Conservation (phyloP, 2,329 filamentous ascomycete species). For the Simplicillium aogashimaense region DNA sequence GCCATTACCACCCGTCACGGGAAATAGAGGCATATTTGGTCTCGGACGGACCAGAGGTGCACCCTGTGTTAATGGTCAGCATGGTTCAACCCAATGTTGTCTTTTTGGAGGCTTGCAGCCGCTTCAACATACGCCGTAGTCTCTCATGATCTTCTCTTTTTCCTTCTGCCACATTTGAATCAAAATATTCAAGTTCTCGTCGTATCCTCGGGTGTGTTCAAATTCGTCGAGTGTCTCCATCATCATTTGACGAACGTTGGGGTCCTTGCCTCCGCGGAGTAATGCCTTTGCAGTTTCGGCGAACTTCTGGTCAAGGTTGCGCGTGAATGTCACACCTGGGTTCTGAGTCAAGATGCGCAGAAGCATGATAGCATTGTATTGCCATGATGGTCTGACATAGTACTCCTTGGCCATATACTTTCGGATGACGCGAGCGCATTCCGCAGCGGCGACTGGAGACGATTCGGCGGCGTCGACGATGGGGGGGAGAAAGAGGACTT, state of each 20-base stretch:
- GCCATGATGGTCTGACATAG: constrained; percentile 54
- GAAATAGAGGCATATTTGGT: constrained; percentile 4
- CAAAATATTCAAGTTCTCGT: constrained; percentile 62
- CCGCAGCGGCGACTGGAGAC: constrained; percentile 73
- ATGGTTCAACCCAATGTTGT: neutral
- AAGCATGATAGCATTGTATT: constrained; percentile 97
- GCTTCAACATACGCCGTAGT: constrained; percentile 33
- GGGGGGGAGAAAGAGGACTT: constrained; percentile 82
- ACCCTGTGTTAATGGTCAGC: neutral
- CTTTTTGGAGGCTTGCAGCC: neutral
- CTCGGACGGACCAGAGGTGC: neutral
- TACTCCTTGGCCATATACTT: constrained; percentile 72
- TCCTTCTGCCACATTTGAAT: constrained; percentile 86
- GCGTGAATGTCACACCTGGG: constrained; percentile 82
- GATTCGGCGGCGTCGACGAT: constrained; percentile 96
- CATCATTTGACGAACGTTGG: constrained; percentile 73
- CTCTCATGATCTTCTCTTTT: constrained; percentile 54
- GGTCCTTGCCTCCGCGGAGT: constrained; percentile 60
- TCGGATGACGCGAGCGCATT: constrained; percentile 71
- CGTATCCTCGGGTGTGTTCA: constrained; percentile 59
- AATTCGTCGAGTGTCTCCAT: constrained; percentile 79
- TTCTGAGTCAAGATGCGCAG: constrained; percentile 88
- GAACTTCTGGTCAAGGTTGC: constrained; percentile 80
- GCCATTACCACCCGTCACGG: neutral
- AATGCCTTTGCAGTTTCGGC: constrained; percentile 65